Conservation (phyloP, 2,329 filamentous ascomycete species). For the Biscogniauxia sp. region DNA sequence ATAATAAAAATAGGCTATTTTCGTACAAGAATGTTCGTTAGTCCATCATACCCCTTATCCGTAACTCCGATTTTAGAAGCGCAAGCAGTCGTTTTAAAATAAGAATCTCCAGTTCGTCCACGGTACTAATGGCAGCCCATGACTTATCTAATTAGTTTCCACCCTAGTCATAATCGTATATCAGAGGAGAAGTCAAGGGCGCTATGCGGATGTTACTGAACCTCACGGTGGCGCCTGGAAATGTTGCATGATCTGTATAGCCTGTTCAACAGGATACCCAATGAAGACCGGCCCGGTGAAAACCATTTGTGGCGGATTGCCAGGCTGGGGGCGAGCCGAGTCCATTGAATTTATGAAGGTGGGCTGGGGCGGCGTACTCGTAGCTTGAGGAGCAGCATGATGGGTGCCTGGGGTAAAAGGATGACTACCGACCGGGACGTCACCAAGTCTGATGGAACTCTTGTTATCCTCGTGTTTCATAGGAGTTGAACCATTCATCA, state of each 20-base stretch:
- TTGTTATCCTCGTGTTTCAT: conserved; percentile 28
- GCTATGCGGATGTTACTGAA: background rate
- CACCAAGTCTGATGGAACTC: conserved; percentile 19
- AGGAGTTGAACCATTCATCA: conserved; percentile 31
- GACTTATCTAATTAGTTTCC: background rate
- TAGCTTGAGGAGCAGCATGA: conserved; percentile 21
- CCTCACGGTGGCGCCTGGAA: conserved; percentile 37
- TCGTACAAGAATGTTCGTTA: background rate
- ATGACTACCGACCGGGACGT: conserved; percentile 17
- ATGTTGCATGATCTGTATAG: conserved; percentile 70
- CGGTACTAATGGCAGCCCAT: background rate
- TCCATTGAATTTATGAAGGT: conserved; percentile 49
- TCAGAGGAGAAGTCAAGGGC: background rate
- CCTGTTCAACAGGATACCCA: conserved; percentile 82
- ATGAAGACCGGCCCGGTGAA: conserved; percentile 95
- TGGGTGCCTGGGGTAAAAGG: conserved; percentile 19
- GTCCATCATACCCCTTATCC: background rate
- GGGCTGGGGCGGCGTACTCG: conserved; percentile 40
- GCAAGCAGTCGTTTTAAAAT: background rate
- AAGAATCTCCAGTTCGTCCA: background rate
- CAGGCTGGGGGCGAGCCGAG: conserved; percentile 32
- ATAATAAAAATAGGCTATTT: background rate
- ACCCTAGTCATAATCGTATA: background rate
- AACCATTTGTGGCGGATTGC: conserved; percentile 63
- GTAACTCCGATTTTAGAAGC: background rate